Base-by-base conservation (phyloP, 2,329 filamentous ascomycete genomes). In the Aspergillus terreus region DNA sequence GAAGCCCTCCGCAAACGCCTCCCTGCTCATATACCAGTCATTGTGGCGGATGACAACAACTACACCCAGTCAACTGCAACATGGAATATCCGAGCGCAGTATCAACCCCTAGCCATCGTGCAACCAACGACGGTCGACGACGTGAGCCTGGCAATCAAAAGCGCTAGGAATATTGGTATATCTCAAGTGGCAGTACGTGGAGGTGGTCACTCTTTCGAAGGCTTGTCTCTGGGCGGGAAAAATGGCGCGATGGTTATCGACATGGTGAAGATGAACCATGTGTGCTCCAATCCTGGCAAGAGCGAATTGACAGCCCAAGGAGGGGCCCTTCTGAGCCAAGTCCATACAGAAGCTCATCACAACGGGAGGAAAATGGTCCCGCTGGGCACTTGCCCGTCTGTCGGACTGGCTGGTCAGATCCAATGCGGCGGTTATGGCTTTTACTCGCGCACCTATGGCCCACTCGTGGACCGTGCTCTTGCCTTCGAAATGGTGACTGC, bases 151-250 rank as follows among this genome's bases (percentile, higher is more conserved):
- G 4, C 36, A 10, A 21, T 46, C 10, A 11, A 32, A 46, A 35
- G 4, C 2, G 17, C 44, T 12, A 11, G 21, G 15, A 14, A 30
- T 4, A 2, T 33, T 35, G 44, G 25, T 21, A 35, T 46, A 9
- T 12, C 44, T 7, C 44, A 46, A 1, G n/a, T 46, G 32, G 44
- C 44, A n/a, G 25, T 46, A 10, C 44, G 44, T 14, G 44, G 44
- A 10, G 44, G 44, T 10, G 30, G 44, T 4, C 44, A 46, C 12
- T 46, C 44, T 15, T 46, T 46, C 12, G 44, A 46, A 46, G 44
- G 23, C 3, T 27, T 46, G 25, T 32, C 23, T 9, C 27, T 46
- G 1, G 44, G 44, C 14, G 44, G 44, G 19, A 5, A 17, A n/a
- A 27, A 46, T 32, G 27, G 30, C 3, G 44, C 30, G 30, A 5